Base-by-base conservation (phyloP, 805 yeast species). In the Debaryomyces hansenii region DNA sequence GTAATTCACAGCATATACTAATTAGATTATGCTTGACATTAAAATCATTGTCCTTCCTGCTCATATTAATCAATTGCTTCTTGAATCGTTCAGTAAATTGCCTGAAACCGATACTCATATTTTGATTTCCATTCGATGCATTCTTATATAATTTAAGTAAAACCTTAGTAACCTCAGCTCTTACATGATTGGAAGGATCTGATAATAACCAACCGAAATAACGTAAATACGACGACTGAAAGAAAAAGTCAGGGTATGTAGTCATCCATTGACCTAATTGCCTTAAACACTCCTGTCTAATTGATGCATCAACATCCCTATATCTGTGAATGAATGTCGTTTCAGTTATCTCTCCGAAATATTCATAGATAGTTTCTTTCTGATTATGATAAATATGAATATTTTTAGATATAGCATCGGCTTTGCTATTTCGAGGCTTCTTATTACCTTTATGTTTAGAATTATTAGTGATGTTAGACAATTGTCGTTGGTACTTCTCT, bases 181-280 rank as follows among this genome's bases (percentile, higher is more conserved):
- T 75, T 1, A 88, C 95, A 3, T 60, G 51, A 9, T 77, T 63
- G 12, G 79, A 75, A 2, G 80, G 70, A 58, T 90, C 97, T n/a
- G 91, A 83, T 36, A 91, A 67, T 29, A 88, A 70, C 95, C 95
- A 87, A 4, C 96, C 96, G 57, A 87, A 76, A 62, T 87, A 88
- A 51, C 90, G 78, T 51, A 90, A 72, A 57, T 83, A 88, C 1
- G 83, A 70, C 10, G 85, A 83, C 49, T 82, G 86, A 52, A 86
- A 77, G 56, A 87, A 90, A 44, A 74, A 67, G 47, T 85, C 90
- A 0, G 96, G 95, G 50, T 78, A 78, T 5, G 67, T 59, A n/a
- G 77, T 73, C 67, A 88, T 86, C 88, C 96, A 87, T 14, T 65
- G 69, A n/a, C 89, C 82, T 42, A 90, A 68, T 31, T 77, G 74